Percentiles rank a stretch among this genome's conserved stretches.
Conservation (phyloP, 2,329 filamentous ascomycete genomes). For the Lachnellula cervina region DNA sequence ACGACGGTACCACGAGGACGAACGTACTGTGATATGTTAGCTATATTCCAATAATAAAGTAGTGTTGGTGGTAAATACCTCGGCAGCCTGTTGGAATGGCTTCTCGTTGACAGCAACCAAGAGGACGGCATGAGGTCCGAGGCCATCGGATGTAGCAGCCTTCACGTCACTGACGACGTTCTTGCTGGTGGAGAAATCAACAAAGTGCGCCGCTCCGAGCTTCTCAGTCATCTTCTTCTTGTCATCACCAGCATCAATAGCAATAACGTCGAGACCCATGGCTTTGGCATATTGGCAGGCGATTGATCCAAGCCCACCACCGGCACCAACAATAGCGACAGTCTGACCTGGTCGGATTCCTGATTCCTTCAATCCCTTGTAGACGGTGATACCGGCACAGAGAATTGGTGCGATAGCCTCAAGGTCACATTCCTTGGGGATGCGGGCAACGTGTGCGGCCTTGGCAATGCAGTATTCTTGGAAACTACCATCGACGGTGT, state of each 20-base stretch:
- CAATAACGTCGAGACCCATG: constrained; percentile 78
- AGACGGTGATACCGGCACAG: constrained; percentile 82
- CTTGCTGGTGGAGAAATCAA: constrained; percentile 74
- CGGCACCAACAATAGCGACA: constrained; percentile 81
- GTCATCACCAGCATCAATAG: constrained; percentile 78
- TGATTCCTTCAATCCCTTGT: constrained; percentile 88
- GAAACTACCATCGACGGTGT: constrained; percentile 89
- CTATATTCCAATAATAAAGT: no score
- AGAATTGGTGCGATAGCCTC: constrained; percentile 76
- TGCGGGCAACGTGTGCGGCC: constrained; percentile 75
- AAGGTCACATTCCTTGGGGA: constrained; percentile 71
- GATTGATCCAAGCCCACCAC: constrained; percentile 74
- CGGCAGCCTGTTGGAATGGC: constrained; percentile 91
- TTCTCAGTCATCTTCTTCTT: constrained; percentile 66
- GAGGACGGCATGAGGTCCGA: constrained; percentile 82
- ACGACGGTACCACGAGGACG: constrained; percentile 77
- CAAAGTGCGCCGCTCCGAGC: constrained; percentile 67
- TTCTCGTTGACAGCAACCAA: constrained; percentile 82
- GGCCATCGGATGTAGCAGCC: constrained; percentile 70
- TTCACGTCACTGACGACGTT: constrained; percentile 83
- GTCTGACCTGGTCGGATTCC: constrained; percentile 68
- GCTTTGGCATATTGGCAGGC: constrained; percentile 86
- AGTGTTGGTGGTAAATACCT: constrained; percentile 24
- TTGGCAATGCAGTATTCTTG: constrained; percentile 90
- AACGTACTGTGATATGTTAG: constrained; percentile 57